phyloP scores from a whole-genome alignment of 1,284 basidiomycete genomes.

The Meripilus lineatus region DNA sequence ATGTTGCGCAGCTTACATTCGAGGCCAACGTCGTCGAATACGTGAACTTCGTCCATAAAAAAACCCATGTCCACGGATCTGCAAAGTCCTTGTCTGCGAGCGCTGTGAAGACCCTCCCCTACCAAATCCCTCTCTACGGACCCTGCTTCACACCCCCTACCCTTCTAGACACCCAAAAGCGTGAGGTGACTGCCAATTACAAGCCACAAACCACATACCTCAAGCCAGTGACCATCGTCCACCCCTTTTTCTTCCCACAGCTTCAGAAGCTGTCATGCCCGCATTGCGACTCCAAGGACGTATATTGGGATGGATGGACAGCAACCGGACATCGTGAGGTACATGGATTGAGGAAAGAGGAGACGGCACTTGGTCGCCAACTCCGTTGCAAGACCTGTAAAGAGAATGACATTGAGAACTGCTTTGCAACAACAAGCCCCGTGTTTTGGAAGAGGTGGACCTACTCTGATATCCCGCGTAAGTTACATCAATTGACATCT shows the following conservation, averaged over 20 bases:
- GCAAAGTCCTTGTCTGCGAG: neutral
- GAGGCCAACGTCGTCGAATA: slow-evolving; percentile 5
- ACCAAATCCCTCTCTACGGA: slow-evolving; percentile 3
- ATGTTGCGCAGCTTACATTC: neutral
- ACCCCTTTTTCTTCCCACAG: slow-evolving; percentile 16
- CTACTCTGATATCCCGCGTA: slow-evolving; percentile 10
- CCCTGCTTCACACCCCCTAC: slow-evolving; percentile 9
- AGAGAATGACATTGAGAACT: slow-evolving; percentile 1
- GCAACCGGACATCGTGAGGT: slow-evolving; percentile 13
- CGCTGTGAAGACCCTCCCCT: neutral
- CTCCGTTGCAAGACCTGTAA: slow-evolving; percentile 14
- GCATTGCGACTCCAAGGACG: slow-evolving; percentile 7
- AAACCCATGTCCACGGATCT: neutral
- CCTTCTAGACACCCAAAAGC: neutral
- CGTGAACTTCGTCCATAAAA: slow-evolving; percentile 1
- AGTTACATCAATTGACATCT: neutral
- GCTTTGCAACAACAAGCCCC: slow-evolving; percentile 11
- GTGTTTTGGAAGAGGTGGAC: slow-evolving; percentile 12
- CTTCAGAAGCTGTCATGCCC: slow-evolving; percentile 13
- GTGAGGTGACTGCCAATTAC: neutral
- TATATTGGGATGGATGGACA: slow-evolving; percentile 11
- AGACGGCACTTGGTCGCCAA: slow-evolving; percentile 16
- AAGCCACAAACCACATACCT: slow-evolving; percentile 11
- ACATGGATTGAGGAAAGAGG: slow-evolving; percentile 12
- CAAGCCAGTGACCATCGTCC: slow-evolving; percentile 14